phyloP scores from a whole-genome alignment of 2,329 filamentous ascomycete genomes.

The Colletotrichum tropicale region DNA sequence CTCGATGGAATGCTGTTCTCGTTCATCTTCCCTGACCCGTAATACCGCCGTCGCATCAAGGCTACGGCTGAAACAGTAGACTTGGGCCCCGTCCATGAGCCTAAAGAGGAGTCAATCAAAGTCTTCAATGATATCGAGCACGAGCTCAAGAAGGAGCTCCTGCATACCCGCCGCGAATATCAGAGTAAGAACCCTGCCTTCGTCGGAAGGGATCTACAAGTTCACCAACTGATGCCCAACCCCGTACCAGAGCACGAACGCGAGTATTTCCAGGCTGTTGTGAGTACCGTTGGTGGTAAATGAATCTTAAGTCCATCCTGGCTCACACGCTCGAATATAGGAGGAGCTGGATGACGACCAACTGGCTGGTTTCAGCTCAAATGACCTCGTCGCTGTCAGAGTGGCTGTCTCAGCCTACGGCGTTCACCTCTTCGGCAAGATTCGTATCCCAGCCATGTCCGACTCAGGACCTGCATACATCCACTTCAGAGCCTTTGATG shows the following conservation, averaged over 20 bases:
- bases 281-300: constrained; percentile 19
- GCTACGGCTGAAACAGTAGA: constrained; percentile 59
- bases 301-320: background rate
- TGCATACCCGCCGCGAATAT: constrained; percentile 52
- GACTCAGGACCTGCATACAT: constrained; percentile 43
- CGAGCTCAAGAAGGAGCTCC: constrained; percentile 56
- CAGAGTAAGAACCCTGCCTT: constrained; percentile 36
- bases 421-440: constrained; percentile 52
- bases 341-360: constrained; percentile 40
- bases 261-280: constrained; percentile 58
- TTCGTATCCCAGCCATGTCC: constrained; percentile 47
- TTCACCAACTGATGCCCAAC: background rate
- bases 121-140: constrained; percentile 53
- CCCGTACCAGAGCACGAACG: constrained; percentile 53
- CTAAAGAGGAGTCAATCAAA: constrained; percentile 55
- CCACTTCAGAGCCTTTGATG: constrained; percentile 52
- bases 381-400: constrained; percentile 49
- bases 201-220: background rate
- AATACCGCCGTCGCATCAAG: constrained; percentile 28
- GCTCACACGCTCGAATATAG: constrained; percentile 14
- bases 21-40: background rate
- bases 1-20: background rate
- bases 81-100: constrained; percentile 50
- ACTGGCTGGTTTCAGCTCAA: constrained; percentile 37
- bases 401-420: constrained; percentile 52